Conservation (phyloP, 148 eudicot species). For the Cornus controversa region DNA sequence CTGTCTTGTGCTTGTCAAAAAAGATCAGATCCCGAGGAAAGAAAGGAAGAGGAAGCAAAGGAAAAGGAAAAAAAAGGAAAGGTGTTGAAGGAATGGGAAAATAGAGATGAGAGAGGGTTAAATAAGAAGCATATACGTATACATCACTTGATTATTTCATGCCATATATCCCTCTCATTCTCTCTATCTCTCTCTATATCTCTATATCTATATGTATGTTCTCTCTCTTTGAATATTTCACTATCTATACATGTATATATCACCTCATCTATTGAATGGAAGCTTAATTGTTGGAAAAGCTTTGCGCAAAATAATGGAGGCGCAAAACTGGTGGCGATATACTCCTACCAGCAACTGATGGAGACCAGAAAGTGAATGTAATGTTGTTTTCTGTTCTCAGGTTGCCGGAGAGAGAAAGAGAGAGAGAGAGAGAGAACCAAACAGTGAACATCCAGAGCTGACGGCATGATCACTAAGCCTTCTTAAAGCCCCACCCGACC, state of each 20-base stretch:
- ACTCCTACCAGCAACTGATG: constrained; percentile 62
- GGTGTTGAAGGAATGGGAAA: constrained; percentile 1
- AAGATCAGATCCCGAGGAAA: constrained; percentile 31
- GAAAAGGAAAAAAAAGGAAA: background rate
- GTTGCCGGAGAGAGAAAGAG: constrained; percentile 5
- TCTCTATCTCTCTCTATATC: constrained; percentile 15
- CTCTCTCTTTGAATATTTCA: too few relatives aligned
- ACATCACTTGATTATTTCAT: constrained; percentile 26
- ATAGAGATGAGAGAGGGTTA: constrained; percentile 19
- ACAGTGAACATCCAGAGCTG: constrained; percentile 19
- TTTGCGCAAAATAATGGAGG: constrained; percentile 31
- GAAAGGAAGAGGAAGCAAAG: background rate
- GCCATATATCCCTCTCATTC: background rate
- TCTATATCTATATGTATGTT: background rate
- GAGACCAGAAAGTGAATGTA: constrained; percentile 30
- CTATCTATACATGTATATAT: constrained; percentile 10
- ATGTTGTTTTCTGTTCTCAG: constrained; percentile 4
- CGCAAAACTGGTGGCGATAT: constrained; percentile 27
- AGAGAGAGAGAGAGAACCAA: constrained; percentile 13
- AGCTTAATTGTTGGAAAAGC: constrained; percentile 61
- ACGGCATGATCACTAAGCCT: constrained; percentile 38
- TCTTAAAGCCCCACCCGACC: constrained; percentile 34
- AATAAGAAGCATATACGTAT: constrained; percentile 26
- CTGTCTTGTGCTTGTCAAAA: constrained; percentile 21
- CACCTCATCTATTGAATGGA: constrained; percentile 35